Base-by-base conservation (phyloP, 2,329 filamentous ascomycete species). In the Lasiodiplodia citricola region DNA sequence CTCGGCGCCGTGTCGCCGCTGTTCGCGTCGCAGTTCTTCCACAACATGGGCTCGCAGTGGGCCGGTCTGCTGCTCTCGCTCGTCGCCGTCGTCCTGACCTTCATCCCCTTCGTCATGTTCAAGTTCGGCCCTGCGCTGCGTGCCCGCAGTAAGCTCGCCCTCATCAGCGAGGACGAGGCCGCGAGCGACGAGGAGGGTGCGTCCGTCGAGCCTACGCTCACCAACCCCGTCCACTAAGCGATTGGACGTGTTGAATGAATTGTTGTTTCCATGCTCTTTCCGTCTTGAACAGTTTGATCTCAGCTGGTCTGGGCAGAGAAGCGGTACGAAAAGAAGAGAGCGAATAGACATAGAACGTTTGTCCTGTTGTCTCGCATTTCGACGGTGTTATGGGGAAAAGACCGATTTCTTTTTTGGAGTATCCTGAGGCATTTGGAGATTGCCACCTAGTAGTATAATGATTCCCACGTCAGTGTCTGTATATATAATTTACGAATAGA, bases 11-110 rank as follows among this genome's bases (percentile, higher is more conserved):
- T 86, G 0, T 84, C 84, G 28, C 85, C 85, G 0, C 74, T 87
- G 14, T 86, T 86, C 70, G 84, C 84, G 14, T 81, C 78, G 38
- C 82, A 85, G 57, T 86, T 86, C 75, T 87, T 87, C 75, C 80
- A 84, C 71, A 86, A 86, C 66, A 77, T 87, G 16, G 84, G 84
- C 4, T 85, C 83, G 70, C 84, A 86, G 73, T 86, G 83, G 66
- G 84, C 85, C 1, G 85, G 85, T 11, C 73, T 87, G 21, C 78
- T 86, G 21, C 71, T 87, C 66, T 80, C 84, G 0, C 70, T 86
- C 10, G 76, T 86, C 18, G 84, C 82, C 1, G 83, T 83, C 0
- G 67, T 82, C 23, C 66, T 82, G 67, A 80, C 77, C 67, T 70
- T 81, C 71, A 80, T 82, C 52, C 82, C 82, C 1, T 84, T 83